Evolutionary conservation across 2,329 filamentous ascomycete genomes (phyloP).

Genomic region (Diaporthe helianthi): DNA sequence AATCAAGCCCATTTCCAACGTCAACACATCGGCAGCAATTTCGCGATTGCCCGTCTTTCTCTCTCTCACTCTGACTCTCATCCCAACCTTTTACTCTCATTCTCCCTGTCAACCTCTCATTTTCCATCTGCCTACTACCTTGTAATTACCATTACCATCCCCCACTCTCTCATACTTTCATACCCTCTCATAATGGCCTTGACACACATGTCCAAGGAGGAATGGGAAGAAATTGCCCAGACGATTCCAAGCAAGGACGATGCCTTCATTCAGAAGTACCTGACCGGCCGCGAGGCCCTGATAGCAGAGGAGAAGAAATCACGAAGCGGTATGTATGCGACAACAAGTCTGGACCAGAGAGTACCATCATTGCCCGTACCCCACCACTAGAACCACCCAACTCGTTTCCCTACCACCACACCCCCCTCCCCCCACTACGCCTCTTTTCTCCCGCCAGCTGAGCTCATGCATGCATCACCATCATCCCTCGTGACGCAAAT

Average conservation of each 20-base stretch:
- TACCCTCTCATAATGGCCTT: constrained; percentile 47
- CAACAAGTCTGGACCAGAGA: not conserved
- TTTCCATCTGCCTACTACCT: not conserved
- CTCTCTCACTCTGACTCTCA: not conserved
- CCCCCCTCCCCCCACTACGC: constrained; percentile 25
- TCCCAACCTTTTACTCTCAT: not conserved
- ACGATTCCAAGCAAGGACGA: constrained; percentile 68
- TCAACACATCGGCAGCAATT: not conserved
- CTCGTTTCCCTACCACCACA: constrained; percentile 37
- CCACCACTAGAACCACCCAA: constrained; percentile 30
- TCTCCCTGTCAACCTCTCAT: not conserved
- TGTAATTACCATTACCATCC: not conserved
- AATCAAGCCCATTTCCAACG: not conserved
- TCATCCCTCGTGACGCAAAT: not conserved
- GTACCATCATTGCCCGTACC: not conserved
- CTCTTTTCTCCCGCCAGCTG: not conserved
- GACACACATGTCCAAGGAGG: constrained; percentile 61
- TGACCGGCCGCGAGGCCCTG: constrained; percentile 76
- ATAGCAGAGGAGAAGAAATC: constrained; percentile 82
- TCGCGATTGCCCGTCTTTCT: not conserved
- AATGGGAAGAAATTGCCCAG: constrained; percentile 64
- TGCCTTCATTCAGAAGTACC: constrained; percentile 82
- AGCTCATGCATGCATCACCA: not conserved
- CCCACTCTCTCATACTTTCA: too few species aligned
- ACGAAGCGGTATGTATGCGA: constrained; percentile 70